Percentiles rank a stretch among this genome's conserved stretches.
phyloP scores from a whole-genome alignment of 1,139 yeast species.

The Casaregolazyma lundiana region DNA sequence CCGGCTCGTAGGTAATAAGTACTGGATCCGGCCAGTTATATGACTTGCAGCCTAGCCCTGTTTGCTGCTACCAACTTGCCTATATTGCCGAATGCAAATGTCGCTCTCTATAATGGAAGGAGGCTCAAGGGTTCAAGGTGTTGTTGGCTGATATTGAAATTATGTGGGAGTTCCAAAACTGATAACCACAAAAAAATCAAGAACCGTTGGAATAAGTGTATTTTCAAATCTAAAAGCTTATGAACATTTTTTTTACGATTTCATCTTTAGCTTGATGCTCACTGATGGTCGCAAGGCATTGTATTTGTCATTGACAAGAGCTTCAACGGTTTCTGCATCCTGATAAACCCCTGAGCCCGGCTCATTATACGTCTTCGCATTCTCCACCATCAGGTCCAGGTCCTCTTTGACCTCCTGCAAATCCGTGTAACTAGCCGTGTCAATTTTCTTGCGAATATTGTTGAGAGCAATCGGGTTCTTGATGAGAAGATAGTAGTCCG shows the following conservation, averaged over 20 bases:
- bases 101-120: neutral
- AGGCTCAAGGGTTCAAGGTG: neutral
- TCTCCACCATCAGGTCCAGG: constrained; percentile 70
- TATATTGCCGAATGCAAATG: no score
- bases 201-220: neutral
- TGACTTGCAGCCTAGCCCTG: neutral
- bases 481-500: constrained; percentile 81
- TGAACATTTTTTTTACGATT: neutral
- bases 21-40: neutral
- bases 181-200: neutral
- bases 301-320: constrained; percentile 16
- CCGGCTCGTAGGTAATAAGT: no score
- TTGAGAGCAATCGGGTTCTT: constrained; percentile 79
- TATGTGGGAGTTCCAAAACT: no score
- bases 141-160: neutral
- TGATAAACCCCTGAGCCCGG: constrained; percentile 81
- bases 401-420: constrained; percentile 66
- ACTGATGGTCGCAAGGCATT: constrained; percentile 2
- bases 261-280: constrained; percentile 5
- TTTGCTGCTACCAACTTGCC: neutral
- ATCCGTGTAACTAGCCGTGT: constrained; percentile 46
- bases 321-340: constrained; percentile 64
- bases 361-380: constrained; percentile 82
- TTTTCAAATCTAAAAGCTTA: neutral
- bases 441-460: constrained; percentile 57